Evolutionary conservation across 176 grass and related monocot species (phyloP).

Genomic region (Bromus sterilis): DNA sequence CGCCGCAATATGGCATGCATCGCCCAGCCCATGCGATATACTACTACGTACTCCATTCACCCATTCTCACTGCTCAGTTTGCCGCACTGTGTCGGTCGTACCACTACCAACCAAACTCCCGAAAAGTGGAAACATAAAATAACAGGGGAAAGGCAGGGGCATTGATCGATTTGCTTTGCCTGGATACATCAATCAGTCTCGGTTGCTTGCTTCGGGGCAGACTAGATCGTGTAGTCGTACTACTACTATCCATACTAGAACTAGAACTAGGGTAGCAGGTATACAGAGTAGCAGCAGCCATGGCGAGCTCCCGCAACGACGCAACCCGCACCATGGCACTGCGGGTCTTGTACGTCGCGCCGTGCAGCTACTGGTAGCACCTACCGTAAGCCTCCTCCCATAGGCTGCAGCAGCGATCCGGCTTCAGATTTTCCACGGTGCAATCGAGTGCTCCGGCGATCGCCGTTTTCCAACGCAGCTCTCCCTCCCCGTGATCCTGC

Average conservation of each 20-base stretch:
- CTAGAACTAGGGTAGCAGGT: not conserved
- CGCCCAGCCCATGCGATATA: not conserved
- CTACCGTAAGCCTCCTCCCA: too few relatives aligned
- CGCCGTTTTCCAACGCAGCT: not conserved
- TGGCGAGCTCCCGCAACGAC: not conserved
- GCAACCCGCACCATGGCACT: not conserved
- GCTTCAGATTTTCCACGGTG: not conserved
- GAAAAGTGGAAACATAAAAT: not conserved
- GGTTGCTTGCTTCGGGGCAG: not conserved
- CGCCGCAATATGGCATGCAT: not conserved
- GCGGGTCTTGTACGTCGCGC: not conserved
- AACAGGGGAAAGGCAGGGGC: not conserved
- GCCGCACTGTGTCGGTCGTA: not conserved
- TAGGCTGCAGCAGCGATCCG: not conserved
- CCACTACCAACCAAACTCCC: not conserved
- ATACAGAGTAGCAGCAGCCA: not conserved
- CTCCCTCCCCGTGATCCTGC: too few relatives aligned
- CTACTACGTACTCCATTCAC: too few relatives aligned
- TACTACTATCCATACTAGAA: not conserved
- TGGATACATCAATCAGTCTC: not conserved
- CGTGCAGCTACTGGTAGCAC: too few relatives aligned
- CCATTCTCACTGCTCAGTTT: not conserved
- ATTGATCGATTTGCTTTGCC: not conserved
- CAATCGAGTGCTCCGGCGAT: not conserved
- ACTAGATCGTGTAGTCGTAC: not conserved